Evolutionary conservation across 768 basidiomycete genomes (phyloP), one percentile per base, ranked within the genome.

Genomic region (Leccinum variicolor): DNA sequence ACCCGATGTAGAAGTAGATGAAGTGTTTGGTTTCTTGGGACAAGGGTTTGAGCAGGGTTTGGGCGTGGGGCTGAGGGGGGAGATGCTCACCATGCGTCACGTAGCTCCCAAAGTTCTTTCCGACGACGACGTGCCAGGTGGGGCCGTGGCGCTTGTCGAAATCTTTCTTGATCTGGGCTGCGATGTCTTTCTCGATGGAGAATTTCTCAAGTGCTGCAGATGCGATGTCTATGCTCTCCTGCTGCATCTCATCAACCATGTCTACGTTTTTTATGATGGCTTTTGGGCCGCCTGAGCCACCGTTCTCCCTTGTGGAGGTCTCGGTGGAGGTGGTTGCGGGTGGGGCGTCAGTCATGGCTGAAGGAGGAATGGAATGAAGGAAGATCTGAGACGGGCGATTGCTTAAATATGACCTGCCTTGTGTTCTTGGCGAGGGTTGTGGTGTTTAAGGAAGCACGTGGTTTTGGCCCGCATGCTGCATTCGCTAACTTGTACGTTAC

Each of bases 51-150:
- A 67, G 62, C 34, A 19, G 41, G 41, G 19, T 43, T 41, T 55
- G 50, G 28, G 29, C 28, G 33, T 19, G 54, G 34, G 45, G 45
- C 15, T n/a, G 43, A 10, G 3, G 15, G n/a, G n/a, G 3, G 13
- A 25, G 54, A 36, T 13, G 39, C 87, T 66, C 64, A 96, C 94
- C 95, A 69, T 97, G 95, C 47, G 95, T 97, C 45, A 98, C 95
- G 71, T 95, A 98, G 77, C 91, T 93, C 52, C 95, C 95, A 84
- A 96, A 98, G 79, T 98, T 97, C 81, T 96, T 98, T 59, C 96
- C 96, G 52, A 96, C 96, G 63, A 98, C 94, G 73, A 94, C 94
- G 73, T 98, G 96, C 96, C 96, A 98, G 65, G 95, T 97, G 56
- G 92, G 86, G 25, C 93, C 92, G 65, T 93, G 87, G 74, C 89